These are phyloP conservation scores for Boechera divaricarpa DNA, from an alignment of 345 rosid species.

Conservation along the genomic window DNA sequence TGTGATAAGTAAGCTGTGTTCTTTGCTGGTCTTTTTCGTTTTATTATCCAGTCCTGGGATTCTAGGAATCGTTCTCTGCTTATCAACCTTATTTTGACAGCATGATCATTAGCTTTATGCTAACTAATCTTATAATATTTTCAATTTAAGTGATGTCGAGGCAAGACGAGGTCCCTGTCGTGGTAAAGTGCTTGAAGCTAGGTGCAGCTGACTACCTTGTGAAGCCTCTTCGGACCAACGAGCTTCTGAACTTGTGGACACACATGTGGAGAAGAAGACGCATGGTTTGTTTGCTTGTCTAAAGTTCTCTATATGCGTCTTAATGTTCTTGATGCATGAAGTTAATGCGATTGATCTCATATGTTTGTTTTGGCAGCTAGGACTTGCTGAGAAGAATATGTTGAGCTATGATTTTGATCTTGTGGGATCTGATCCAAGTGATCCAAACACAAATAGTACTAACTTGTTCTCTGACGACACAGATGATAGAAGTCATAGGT, in stretches of 20 bases:
- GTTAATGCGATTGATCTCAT: slow-evolving; percentile 5
- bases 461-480: slow-evolving; percentile 94
- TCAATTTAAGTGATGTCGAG: slow-evolving; percentile 76
- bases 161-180: slow-evolving; percentile 79
- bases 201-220: slow-evolving; percentile 94
- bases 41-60: neutral
- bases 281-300: slow-evolving; percentile 50
- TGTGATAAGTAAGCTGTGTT: slow-evolving; percentile 81
- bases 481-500: slow-evolving; percentile 77
- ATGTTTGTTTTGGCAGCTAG: slow-evolving; percentile 71
- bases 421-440: slow-evolving; percentile 89
- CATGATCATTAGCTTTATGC: slow-evolving; percentile 8
- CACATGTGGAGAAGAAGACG: slow-evolving; percentile 82
- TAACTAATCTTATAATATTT: slow-evolving; percentile 10
- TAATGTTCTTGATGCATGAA: slow-evolving; percentile 17
- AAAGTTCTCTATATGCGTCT: slow-evolving; percentile 6
- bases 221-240: slow-evolving; percentile 82
- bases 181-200: slow-evolving; percentile 81
- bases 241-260: slow-evolving; percentile 81
- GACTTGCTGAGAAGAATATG: slow-evolving; percentile 90
- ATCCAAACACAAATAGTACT: slow-evolving; percentile 89
- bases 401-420: slow-evolving; percentile 86
- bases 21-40: slow-evolving; percentile 5
- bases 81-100: neutral
- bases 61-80: slow-evolving; percentile 12